Percentiles rank a stretch among this genome's conserved stretches.
Evolutionary conservation across 768 basidiomycete genomes (phyloP).

Genomic region (Stropharia rugosoannulata): DNA sequence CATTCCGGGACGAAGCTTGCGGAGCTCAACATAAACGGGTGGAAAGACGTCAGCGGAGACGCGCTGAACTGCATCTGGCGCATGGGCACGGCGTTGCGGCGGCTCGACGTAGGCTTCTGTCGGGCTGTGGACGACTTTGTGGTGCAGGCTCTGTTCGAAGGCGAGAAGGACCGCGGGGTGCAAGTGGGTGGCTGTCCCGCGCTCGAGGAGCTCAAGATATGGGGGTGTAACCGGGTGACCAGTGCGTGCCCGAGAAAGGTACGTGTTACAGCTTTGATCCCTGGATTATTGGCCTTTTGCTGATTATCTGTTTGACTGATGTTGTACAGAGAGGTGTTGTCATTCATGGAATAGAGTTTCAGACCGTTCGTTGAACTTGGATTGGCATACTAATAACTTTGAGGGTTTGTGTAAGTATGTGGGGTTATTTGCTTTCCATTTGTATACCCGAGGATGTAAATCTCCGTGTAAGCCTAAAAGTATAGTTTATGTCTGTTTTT

Average conservation of each 20-base stretch:
- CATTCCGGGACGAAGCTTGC: slow-evolving; percentile 65
- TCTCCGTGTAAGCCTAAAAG: too few relatives aligned
- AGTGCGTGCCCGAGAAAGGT: slow-evolving; percentile 40
- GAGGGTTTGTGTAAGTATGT: too few relatives aligned
- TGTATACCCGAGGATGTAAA: too few relatives aligned
- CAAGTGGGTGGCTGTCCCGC: slow-evolving; percentile 32
- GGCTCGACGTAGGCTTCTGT: slow-evolving; percentile 85
- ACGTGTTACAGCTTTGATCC: slow-evolving; percentile 6
- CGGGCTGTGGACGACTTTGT: slow-evolving; percentile 81
- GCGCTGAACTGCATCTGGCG: slow-evolving; percentile 33
- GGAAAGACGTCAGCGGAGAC: slow-evolving; percentile 60
- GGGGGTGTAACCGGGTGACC: slow-evolving; percentile 53
- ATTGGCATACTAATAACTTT: too few relatives aligned
- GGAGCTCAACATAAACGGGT: slow-evolving; percentile 72
- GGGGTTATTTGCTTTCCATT: too few relatives aligned
- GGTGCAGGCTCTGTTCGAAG: slow-evolving; percentile 64
- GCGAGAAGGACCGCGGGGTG: slow-evolving; percentile 21
- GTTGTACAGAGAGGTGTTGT: slow-evolving; percentile 11
- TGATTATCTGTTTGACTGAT: background rate
- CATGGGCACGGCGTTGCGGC: slow-evolving; percentile 40
- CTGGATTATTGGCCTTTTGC: background rate
- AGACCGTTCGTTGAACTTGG: slow-evolving; percentile 5
- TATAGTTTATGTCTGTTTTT: too few relatives aligned
- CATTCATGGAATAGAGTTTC: slow-evolving; percentile 17
- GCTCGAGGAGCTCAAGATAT: slow-evolving; percentile 47